phyloP scores from a whole-genome alignment of 2,329 filamentous ascomycete species.

The Alternaria brassicae region DNA sequence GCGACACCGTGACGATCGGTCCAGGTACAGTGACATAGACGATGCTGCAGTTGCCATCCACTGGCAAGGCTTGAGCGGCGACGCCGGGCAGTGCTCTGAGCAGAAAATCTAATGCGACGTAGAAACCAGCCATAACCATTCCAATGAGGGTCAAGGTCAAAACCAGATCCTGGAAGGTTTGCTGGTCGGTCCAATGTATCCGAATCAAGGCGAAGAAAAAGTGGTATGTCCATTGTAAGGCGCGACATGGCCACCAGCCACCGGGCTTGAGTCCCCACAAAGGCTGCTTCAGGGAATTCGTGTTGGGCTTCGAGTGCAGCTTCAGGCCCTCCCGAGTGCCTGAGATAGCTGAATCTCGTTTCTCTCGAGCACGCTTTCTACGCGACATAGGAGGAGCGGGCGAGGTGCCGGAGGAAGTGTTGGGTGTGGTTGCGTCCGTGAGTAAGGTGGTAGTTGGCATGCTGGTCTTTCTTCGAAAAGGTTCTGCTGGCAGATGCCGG shows the following conservation, averaged over 20 bases:
- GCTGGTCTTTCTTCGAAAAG: neutral
- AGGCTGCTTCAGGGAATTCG: neutral
- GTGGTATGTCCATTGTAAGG: constrained; percentile 16
- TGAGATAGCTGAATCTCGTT: constrained; percentile 26
- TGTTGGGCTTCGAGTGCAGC: neutral
- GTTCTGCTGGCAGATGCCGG: neutral
- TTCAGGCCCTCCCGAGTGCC: neutral
- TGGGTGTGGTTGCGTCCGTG: neutral
- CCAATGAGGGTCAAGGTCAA: constrained; percentile 18
- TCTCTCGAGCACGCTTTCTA: neutral
- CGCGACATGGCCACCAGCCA: constrained; percentile 37
- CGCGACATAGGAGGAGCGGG: neutral
- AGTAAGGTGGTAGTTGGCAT: neutral
- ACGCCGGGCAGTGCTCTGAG: constrained; percentile 28
- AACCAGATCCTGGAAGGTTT: constrained; percentile 21
- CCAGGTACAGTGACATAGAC: constrained; percentile 46
- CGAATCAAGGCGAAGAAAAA: constrained; percentile 19
- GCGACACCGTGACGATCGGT: constrained; percentile 43
- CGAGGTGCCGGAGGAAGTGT: neutral
- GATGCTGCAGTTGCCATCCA: constrained; percentile 39
- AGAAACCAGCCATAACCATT: constrained; percentile 22
- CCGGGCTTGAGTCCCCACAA: neutral
- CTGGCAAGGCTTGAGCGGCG: constrained; percentile 34
- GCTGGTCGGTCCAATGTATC: constrained; percentile 10
- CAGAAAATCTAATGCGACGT: constrained; percentile 30